Base-by-base conservation (phyloP, 805 yeast species). In the Cyberlindnera samutprakarnensis region DNA sequence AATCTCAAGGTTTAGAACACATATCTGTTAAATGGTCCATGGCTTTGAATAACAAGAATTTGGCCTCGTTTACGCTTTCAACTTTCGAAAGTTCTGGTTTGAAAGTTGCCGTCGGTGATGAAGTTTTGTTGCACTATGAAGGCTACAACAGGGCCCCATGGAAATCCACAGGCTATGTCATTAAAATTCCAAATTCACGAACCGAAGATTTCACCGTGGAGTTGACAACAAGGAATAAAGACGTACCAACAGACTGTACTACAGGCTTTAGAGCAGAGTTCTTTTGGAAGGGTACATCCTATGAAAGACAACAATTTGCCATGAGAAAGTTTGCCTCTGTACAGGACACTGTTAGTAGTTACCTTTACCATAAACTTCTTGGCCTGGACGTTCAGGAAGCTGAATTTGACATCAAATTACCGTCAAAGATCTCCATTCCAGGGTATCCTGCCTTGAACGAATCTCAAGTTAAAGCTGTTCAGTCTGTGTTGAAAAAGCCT, bases 251-350 rank as follows among this genome's bases (percentile, higher is more conserved):
- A 2, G 66, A 77, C 38, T 51, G 70, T 23, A 68, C 70, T 2
- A 66, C 73, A 5, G 84, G 78, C 15, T 88, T 84, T 53, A 74
- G 88, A 2, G 87, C 88, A 1, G 90, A 84, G 46, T 81, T 85
- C 51, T 84, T 82, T 32, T 88, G 96, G 96, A 82, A 82, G 44
- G 92, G 90, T 12, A 75, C 78, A 2, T 65, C 94, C 1, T 87
- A 78, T 51, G 78, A 72, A 25, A 70, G 96, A 48, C 84, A 85
- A 92, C 94, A 84, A 59, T 59, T 62, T 14, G 92, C 95, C 0
- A 59, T 88, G 57, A 72, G 66, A 36, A 49, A 50, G 6, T 84
- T 88, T 61, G 96, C 95, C 4, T 60, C 74, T 7, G 70, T 76
- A 32, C 69, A 76, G 31, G 66, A 72, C 43, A 75, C 87, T 4